phyloP scores from a whole-genome alignment of 495 filamentous ascomycete genomes.

The Penicillium canariense region DNA sequence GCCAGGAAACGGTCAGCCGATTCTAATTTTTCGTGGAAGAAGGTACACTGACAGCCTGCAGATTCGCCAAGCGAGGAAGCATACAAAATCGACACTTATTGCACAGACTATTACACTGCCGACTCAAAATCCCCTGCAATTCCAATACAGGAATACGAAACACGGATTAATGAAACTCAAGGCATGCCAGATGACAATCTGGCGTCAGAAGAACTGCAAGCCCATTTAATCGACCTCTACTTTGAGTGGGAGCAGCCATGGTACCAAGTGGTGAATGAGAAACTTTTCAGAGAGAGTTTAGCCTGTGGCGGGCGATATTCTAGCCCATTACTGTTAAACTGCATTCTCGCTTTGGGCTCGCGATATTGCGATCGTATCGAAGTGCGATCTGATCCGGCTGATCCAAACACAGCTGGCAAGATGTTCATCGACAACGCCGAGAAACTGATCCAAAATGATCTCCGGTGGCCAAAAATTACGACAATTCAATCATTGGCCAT shows the following conservation, averaged over 20 bases:
- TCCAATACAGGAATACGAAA: background rate
- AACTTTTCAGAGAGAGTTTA: slow-evolving; percentile 69
- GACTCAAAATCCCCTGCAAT: background rate
- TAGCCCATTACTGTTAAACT: slow-evolving; percentile 72
- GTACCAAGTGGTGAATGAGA: slow-evolving; percentile 67
- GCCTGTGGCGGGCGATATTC: slow-evolving; percentile 56
- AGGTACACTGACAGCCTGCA: slow-evolving; percentile 8
- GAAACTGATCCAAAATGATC: slow-evolving; percentile 51
- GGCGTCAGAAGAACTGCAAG: slow-evolving; percentile 21
- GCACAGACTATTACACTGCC: background rate
- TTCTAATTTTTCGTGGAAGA: background rate
- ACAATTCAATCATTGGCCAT: slow-evolving; percentile 77
- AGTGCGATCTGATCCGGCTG: slow-evolving; percentile 58
- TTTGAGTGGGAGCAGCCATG: slow-evolving; percentile 82
- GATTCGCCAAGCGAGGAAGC: slow-evolving; percentile 13
- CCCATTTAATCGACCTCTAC: slow-evolving; percentile 50
- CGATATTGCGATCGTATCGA: slow-evolving; percentile 66
- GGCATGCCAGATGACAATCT: background rate
- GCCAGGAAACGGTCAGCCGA: slow-evolving; percentile 11
- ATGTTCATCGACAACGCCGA: slow-evolving; percentile 70
- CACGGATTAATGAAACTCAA: background rate
- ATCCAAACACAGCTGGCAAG: slow-evolving; percentile 64
- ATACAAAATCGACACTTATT: slow-evolving; percentile 10
- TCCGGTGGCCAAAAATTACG: slow-evolving; percentile 61
- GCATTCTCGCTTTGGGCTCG: slow-evolving; percentile 69